A percentile compares a stretch with the other conserved stretches of the same genome.
These are phyloP conservation scores for Brassica cretica DNA, from an alignment of 345 rosid species.

Conservation along the genomic window DNA sequence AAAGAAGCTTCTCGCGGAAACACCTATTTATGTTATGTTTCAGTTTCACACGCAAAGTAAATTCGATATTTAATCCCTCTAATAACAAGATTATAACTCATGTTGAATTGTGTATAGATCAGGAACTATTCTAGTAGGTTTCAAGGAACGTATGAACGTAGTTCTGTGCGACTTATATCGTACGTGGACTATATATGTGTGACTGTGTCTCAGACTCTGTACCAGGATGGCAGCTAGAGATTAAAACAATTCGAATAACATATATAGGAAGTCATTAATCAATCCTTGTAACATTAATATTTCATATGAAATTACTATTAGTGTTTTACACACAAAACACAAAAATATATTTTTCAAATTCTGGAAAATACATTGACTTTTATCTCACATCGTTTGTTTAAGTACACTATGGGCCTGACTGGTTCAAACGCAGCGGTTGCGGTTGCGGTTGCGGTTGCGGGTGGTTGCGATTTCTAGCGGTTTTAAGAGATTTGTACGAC, in stretches of 20 bases:
- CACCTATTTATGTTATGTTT: conserved; percentile 12
- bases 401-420: background rate
- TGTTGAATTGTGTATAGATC: background rate
- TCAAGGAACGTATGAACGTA: conserved; percentile 18
- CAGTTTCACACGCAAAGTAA: conserved; percentile 29
- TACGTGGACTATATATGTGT: background rate
- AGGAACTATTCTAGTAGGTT: conserved; percentile 20
- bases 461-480: too few relatives aligned
- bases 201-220: background rate
- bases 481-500: too few relatives aligned
- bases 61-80: conserved; percentile 6
- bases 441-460: too few relatives aligned
- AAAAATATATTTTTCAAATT: too few relatives aligned
- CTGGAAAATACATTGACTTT: background rate
- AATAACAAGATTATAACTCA: background rate
- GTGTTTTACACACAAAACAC: background rate
- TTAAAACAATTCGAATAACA: background rate
- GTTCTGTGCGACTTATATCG: background rate
- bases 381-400: background rate
- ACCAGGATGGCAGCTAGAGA: conserved; percentile 9
- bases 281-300: background rate
- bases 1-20: background rate
- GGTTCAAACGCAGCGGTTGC: too few relatives aligned
- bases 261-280: background rate
- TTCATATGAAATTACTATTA: background rate